A percentile compares a stretch with the other conserved stretches of the same genome.
phyloP scores from a whole-genome alignment of 73 alveolate genomes.

The Paramecium bursaria region DNA sequence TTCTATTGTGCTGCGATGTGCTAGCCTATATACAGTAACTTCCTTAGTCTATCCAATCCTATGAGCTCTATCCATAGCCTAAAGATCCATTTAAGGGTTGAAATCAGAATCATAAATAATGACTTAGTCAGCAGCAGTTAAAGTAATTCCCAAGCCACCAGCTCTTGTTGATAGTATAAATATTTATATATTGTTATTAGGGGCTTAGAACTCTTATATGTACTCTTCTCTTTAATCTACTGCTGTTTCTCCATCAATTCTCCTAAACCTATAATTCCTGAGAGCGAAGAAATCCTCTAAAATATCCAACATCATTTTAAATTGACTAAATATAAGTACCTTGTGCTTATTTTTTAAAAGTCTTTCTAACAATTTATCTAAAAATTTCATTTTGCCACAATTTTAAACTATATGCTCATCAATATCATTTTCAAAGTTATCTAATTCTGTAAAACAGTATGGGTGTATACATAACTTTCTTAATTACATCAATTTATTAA shows the following conservation, averaged over 20 bases:
- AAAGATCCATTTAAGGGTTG: conserved; percentile 84
- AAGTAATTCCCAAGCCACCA: conserved; percentile 79
- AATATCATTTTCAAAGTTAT: conserved; percentile 73
- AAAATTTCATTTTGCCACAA: conserved; percentile 87
- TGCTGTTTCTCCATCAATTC: conserved; percentile 78
- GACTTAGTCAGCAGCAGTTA: conserved; percentile 85
- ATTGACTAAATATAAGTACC: conserved; percentile 87
- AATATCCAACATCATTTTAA: conserved; percentile 81
- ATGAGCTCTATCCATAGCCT: conserved; percentile 92
- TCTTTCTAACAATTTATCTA: conserved; percentile 89
- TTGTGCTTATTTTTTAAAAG: conserved; percentile 77
- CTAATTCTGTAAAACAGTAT: conserved; percentile 89
- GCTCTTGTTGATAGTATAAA: conserved; percentile 81
- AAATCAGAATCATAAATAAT: conserved; percentile 83
- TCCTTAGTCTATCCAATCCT: conserved; percentile 85
- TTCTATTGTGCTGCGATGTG: conserved; percentile 74
- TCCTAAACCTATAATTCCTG: conserved; percentile 69
- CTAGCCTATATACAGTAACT: conserved; percentile 80
- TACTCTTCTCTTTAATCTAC: conserved; percentile 75
- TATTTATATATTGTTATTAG: conserved; percentile 64
- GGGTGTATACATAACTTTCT: conserved; percentile 96
- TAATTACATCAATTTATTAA: conserved; percentile 87
- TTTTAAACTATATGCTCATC: conserved; percentile 86
- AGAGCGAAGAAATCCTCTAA: conserved; percentile 78
- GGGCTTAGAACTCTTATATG: conserved; percentile 72